Evolutionary conservation across 306 rosid genomes (phyloP), one percentile per base, ranked within the genome.

Genomic region (Canavalia gladiata): DNA sequence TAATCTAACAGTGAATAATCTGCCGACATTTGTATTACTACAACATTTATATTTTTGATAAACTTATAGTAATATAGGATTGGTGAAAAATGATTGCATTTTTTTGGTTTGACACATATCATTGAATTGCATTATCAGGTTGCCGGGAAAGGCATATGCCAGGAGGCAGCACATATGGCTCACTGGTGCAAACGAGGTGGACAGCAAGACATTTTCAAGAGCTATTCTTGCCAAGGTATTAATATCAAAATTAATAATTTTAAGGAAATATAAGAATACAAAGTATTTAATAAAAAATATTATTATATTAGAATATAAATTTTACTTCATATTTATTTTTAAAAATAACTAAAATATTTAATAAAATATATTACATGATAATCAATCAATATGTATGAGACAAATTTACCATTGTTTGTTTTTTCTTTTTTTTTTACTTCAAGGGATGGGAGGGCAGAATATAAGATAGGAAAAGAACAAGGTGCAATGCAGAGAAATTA

Each of bases 201-300:
- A 92, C 78, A 93, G 92, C 85, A 92, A 93, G 87, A 90, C 83
- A 51, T 96, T 96, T 84, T 89, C 94, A 8, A 89, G 98, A 76
- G 98, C 98, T 69, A 93, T 96, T 86, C 90, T 93, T 75, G 99
- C 99, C 55, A 96, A 96, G 99, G 97, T 92, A 57, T 43, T 29
- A 52, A 31, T 65, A 25, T 63, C 34, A 65, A 7, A 3, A 5
- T 62, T 33, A 0, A 31, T 54, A 18, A n/a, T 69, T 68, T 7
- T 31, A 29, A 65, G 10, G 5, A 10, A 2, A 34, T 59, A 31
- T 59, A 59, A 31, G 35, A 62, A 2, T 33, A 62, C 1, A 62
- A 9, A 30, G 18, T 30, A 30, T 62, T 35, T 12, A 33, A 60
- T 8, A 18, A 8, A 9, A 30, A 31, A 8, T 30, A 11, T 59